Conservation (phyloP, 1,284 basidiomycete genomes). For the Cryptococcus sp. region DNA sequence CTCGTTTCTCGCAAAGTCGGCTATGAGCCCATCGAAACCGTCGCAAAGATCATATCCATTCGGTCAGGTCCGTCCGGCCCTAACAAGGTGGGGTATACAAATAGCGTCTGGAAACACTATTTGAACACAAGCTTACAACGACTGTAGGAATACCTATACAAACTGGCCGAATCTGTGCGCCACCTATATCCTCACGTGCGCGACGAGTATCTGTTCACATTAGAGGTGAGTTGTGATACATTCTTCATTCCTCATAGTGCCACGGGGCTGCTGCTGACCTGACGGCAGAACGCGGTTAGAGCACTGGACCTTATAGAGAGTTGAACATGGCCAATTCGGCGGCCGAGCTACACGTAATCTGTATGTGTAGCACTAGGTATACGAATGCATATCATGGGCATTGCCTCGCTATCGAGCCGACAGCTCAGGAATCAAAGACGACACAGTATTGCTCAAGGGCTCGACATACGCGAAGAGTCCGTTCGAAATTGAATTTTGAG, state of each 20-base stretch:
- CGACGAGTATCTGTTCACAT: slow-evolving; percentile 41
- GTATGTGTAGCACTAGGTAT: no score
- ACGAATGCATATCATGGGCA: no score
- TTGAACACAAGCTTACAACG: no score
- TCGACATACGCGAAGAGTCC: no score
- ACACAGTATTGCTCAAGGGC: no score
- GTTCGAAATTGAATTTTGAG: no score
- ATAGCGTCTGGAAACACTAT: neutral
- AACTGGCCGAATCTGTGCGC: slow-evolving; percentile 39
- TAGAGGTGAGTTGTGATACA: slow-evolving; percentile 32
- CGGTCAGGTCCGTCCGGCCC: slow-evolving; percentile 41
- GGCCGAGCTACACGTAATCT: no score
- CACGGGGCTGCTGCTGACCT: neutral
- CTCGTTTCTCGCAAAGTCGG: slow-evolving; percentile 30
- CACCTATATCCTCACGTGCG: slow-evolving; percentile 40
- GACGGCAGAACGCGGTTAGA: neutral
- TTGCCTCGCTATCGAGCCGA: no score
- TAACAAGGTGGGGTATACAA: slow-evolving; percentile 29
- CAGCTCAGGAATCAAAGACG: no score
- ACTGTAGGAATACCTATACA: slow-evolving; percentile 41
- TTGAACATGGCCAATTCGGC: no score
- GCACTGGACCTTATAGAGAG: neutral
- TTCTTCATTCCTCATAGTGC: neutral
- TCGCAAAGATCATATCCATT: slow-evolving; percentile 27
- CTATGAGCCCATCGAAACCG: slow-evolving; percentile 24